Base-by-base conservation (phyloP, 768 basidiomycete genomes). In the Astraeus odoratus region DNA sequence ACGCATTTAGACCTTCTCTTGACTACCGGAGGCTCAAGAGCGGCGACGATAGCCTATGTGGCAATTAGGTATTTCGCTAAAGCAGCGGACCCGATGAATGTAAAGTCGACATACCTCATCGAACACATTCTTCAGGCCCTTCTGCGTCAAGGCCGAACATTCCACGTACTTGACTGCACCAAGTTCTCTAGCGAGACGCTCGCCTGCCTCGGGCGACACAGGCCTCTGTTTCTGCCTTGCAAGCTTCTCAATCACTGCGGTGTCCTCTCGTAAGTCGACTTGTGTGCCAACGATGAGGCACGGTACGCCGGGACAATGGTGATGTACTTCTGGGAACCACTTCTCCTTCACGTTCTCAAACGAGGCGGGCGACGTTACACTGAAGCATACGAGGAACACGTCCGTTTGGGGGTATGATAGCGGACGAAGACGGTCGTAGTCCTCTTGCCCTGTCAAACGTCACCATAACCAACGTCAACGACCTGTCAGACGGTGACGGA, bases 301-400 rank as follows among this genome's bases (percentile, higher is more conserved):
- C 54, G 95, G 94, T 47, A 97, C 95, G 40, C 96, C 95, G 13
- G 96, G 96, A 76, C 96, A 99, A 63, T 99, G 96, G 65, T 98
- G 96, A 65, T 94, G 94, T 43, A 99, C 95, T 73, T 99, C 96
- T 5, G 96, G 96, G 78, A 98, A 96, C 96, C 96, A 99, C 67
- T 99, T 99, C 72, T 99, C 96, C 79, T 96, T 98, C 60, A 99
- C 95, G 85, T 99, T 98, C 70, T 99, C 96, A 63, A 97, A 99
- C 39, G 92, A 95, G 23, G 96, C 95, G 3, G 95, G 96, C 8
- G 89, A 93, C 33, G 95, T 97, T 57, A 99, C 96, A 61, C 90
- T 94, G 77, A 98, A 99, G 71, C 96, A 99, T 55, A 99, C 95
- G 47, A 99, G 77, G 79, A 99, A 98, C 47, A 98, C 96, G 60